phyloP scores from a whole-genome alignment of 306 rosid species.

The Casuarina equisetifolia region DNA sequence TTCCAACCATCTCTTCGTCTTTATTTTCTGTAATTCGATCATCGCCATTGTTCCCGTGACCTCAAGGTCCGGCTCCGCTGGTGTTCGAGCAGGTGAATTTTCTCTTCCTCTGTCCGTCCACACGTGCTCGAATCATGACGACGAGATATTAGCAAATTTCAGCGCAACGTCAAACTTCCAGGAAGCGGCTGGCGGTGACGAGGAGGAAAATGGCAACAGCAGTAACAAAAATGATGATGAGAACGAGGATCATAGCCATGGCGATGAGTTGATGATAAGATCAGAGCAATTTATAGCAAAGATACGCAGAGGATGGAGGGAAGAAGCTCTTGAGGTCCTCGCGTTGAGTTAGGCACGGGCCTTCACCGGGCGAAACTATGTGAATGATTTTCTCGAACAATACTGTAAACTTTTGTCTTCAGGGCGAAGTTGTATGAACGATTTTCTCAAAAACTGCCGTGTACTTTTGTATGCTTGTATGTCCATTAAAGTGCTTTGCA shows the following conservation, averaged over 20 bases:
- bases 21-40: conserved; percentile 75
- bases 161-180: conserved; percentile 20
- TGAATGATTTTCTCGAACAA: background rate
- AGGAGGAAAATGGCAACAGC: background rate
- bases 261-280: conserved; percentile 55
- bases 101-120: conserved; percentile 24
- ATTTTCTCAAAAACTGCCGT: too few species aligned
- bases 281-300: conserved; percentile 73
- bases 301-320: conserved; percentile 64
- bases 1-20: conserved; percentile 61
- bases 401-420: conserved; percentile 1
- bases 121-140: conserved; percentile 20
- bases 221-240: conserved; percentile 6
- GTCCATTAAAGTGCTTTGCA: background rate
- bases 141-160: background rate
- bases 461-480: background rate
- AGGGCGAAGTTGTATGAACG: too few species aligned
- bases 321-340: conserved; percentile 42
- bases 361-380: background rate
- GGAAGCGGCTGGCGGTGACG: too few species aligned
- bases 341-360: conserved; percentile 21
- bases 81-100: conserved; percentile 38
- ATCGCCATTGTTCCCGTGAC: conserved; percentile 57
- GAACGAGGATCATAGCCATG: conserved; percentile 13
- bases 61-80: conserved; percentile 41